Evolutionary conservation across 352 stramenopile species (phyloP), one percentile per base, ranked within the genome.

Genomic region (Globisporangium cylindrosporum): DNA sequence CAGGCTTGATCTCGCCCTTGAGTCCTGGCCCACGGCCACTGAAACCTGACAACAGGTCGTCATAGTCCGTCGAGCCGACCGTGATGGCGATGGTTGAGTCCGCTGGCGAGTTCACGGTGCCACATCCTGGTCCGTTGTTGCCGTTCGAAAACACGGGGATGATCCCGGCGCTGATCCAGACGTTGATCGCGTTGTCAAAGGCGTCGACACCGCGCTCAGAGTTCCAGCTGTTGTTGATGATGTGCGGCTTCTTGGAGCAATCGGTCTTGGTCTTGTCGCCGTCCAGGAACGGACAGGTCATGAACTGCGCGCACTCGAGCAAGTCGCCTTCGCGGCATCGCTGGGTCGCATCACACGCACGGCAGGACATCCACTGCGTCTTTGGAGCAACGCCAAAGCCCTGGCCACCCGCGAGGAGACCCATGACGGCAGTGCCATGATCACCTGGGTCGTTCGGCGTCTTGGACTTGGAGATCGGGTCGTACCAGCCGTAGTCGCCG

Each of bases 191-290:
- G 27, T 68, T 71, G 24, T 74, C 59, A 46, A 71, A 73, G 2
- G 62, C 62, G 0, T 71, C 63, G 29, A 67, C 43, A 2, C 65
- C 65, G 18, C 69, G 70, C 51, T 89, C 81, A 38, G 81, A 71
- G 67, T 82, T 86, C 81, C 81, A 89, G 58, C 76, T 86, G 64
- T 86, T 86, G 72, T 83, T 89, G 71, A 89, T 72, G n/a, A 89
- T 74, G 54, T 88, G 75, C n/a, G 81, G 79, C 10, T 74, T 76
- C 68, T 78, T 73, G 41, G 68, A 70, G 70, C 78, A 86, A 48
- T 82, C 76, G 4, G 56, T 73, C 43, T 75, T 67, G 29, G 48
- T 61, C 60, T 71, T 65, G 20, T 68, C 60, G 46, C 55, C 66
- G 41, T 70, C 62, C 6, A 69, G 57, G 53, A 73, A 76, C 10